Evolutionary conservation across 768 basidiomycete species (phyloP).

Genomic region (Fomitopsis pulvina): DNA sequence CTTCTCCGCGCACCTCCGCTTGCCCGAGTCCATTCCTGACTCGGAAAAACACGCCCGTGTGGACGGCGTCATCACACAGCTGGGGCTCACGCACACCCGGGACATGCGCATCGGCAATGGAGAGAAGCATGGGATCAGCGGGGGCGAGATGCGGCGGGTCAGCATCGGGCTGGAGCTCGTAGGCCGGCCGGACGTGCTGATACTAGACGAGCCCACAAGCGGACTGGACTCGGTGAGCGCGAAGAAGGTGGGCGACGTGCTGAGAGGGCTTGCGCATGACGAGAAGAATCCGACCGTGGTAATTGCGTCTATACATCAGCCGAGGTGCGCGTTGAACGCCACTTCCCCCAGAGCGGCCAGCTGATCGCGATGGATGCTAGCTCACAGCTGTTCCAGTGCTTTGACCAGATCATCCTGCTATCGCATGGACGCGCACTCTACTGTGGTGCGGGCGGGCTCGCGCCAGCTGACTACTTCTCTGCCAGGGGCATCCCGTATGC

Average conservation of each 20-base stretch:
- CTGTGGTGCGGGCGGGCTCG: slow-evolving; percentile 66
- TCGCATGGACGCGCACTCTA: slow-evolving; percentile 75
- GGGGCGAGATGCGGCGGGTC: slow-evolving; percentile 87
- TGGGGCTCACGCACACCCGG: slow-evolving; percentile 67
- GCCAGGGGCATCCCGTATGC: slow-evolving; percentile 41
- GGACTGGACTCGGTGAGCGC: slow-evolving; percentile 87
- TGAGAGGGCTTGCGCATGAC: slow-evolving; percentile 71
- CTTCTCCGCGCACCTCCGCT: slow-evolving; percentile 79
- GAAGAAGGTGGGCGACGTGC: slow-evolving; percentile 66
- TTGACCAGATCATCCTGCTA: slow-evolving; percentile 76
- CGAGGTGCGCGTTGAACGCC: slow-evolving; percentile 41
- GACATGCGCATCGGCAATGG: slow-evolving; percentile 70
- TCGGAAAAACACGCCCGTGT: slow-evolving; percentile 64
- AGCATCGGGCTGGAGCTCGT: slow-evolving; percentile 89
- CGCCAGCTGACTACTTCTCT: slow-evolving; percentile 64
- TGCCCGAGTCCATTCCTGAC: slow-evolving; percentile 65
- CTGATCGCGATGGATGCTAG: slow-evolving; percentile 26
- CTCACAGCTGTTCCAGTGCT: slow-evolving; percentile 79
- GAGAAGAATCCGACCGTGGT: slow-evolving; percentile 66
- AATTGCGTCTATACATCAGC: slow-evolving; percentile 85
- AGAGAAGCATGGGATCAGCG: slow-evolving; percentile 78
- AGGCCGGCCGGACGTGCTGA: slow-evolving; percentile 74
- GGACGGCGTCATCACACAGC: slow-evolving; percentile 61
- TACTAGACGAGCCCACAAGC: slow-evolving; percentile 83
- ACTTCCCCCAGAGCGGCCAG: background rate